Percentiles rank a stretch among this genome's conserved stretches.
These are phyloP conservation scores for Ogataea ganodermae DNA, from an alignment of 805 yeast genomes.

Conservation along the genomic window DNA sequence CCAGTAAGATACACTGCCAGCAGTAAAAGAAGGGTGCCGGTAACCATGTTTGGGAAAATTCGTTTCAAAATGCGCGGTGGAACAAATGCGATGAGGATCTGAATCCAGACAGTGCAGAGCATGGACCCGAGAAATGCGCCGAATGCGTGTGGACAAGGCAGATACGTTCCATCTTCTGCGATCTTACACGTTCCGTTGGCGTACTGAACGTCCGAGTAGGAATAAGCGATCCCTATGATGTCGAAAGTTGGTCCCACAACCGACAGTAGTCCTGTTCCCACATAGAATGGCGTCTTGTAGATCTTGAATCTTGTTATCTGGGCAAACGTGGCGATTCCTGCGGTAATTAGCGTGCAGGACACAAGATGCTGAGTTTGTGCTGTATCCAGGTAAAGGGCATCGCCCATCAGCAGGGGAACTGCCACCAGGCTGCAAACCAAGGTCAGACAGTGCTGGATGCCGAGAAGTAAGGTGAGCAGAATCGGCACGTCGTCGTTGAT, in stretches of 20 bases:
- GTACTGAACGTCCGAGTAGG: slow-evolving; percentile 71
- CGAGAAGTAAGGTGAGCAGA: slow-evolving; percentile 63
- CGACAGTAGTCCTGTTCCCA: slow-evolving; percentile 79
- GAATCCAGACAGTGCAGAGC: slow-evolving; percentile 64
- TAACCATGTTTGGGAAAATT: slow-evolving; percentile 76
- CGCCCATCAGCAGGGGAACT: slow-evolving; percentile 69
- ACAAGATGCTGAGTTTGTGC: slow-evolving; percentile 54
- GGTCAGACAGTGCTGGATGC: slow-evolving; percentile 77
- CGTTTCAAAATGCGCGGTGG: slow-evolving; percentile 65
- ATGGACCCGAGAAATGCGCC: slow-evolving; percentile 75
- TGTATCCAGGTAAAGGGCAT: slow-evolving; percentile 53
- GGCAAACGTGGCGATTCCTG: slow-evolving; percentile 61
- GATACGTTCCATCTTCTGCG: slow-evolving; percentile 56
- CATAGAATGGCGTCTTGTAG: slow-evolving; percentile 59
- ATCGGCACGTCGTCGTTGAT: slow-evolving; percentile 71
- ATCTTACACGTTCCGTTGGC: slow-evolving; percentile 57
- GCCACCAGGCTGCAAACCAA: slow-evolving; percentile 83
- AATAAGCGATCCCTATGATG: slow-evolving; percentile 68
- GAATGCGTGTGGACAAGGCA: slow-evolving; percentile 79
- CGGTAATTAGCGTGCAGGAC: slow-evolving; percentile 64
- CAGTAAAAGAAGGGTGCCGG: slow-evolving; percentile 81
- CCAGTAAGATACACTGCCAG: slow-evolving; percentile 66
- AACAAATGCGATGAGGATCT: slow-evolving; percentile 62
- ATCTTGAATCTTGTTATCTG: slow-evolving; percentile 76
- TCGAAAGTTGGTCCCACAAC: slow-evolving; percentile 86